phyloP scores from a whole-genome alignment of 495 filamentous ascomycete species.

The Glarea lozoyensis region DNA sequence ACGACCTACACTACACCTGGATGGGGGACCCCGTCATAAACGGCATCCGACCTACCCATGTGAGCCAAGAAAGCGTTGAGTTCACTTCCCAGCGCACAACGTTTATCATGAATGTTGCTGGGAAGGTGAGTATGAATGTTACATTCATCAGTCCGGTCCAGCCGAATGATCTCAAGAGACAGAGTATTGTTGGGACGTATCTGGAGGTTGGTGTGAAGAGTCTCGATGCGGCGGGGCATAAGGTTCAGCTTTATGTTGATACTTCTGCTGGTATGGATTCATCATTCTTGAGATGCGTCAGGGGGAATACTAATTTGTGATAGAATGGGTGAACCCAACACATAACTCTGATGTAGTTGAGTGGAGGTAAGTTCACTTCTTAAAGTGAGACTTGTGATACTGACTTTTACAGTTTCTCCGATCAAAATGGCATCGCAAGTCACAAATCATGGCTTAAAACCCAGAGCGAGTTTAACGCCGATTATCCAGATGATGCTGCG shows the following conservation, averaged over 20 bases:
- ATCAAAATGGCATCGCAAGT: conserved; percentile 29
- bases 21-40: conserved; percentile 35
- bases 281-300: conserved; percentile 36
- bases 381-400: background rate
- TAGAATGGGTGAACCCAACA: conserved; percentile 19
- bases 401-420: conserved; percentile 31
- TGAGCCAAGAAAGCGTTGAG: conserved; percentile 44
- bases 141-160: conserved; percentile 87
- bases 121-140: conserved; percentile 58
- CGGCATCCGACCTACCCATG: conserved; percentile 14
- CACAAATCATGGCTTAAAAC: conserved; percentile 46
- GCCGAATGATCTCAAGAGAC: conserved; percentile 72
- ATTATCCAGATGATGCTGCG: conserved; percentile 52
- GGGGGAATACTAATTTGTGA: conserved; percentile 19
- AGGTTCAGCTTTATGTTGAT: conserved; percentile 78
- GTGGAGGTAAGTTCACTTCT: conserved; percentile 11
- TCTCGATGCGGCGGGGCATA: conserved; percentile 45
- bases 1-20: conserved; percentile 49
- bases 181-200: conserved; percentile 86
- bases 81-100: conserved; percentile 86
- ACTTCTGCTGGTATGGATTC: conserved; percentile 67
- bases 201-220: conserved; percentile 55
- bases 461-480: conserved; percentile 33
- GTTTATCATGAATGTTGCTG: conserved; percentile 66
- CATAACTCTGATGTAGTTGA: conserved; percentile 6